Evolutionary conservation across 2,329 filamentous ascomycete species (phyloP).

Genomic region (Botrytis galanthina): DNA sequence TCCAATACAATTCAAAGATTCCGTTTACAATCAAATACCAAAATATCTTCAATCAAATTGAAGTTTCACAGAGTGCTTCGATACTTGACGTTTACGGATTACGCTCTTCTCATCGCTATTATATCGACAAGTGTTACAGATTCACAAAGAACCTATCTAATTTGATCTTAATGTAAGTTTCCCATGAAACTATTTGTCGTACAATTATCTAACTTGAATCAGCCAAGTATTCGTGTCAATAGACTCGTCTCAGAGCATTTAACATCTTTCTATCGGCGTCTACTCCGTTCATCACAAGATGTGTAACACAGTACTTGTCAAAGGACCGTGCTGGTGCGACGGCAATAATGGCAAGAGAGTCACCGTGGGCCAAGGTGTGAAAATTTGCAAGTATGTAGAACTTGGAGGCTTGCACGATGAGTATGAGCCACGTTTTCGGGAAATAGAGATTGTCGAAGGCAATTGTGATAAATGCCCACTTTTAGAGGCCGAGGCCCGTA

Average conservation of each 20-base stretch:
- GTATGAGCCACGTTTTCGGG: rapidly evolving
- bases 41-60: not conserved
- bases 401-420: not conserved
- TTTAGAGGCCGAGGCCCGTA: not conserved
- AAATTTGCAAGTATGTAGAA: not conserved
- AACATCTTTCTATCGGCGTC: not conserved
- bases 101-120: not conserved
- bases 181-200: not conserved
- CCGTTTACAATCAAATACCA: not conserved
- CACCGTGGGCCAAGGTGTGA: rapidly evolving
- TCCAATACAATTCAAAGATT: not conserved
- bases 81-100: not conserved
- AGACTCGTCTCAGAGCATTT: not conserved
- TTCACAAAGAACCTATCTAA: not conserved
- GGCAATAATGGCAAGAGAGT: not conserved
- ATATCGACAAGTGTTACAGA: not conserved
- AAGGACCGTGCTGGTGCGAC: not conserved
- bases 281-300: not conserved
- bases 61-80: not conserved
- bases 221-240: not conserved
- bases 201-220: not conserved
- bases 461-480: not conserved
- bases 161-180: not conserved
- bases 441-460: rapidly evolving
- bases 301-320: not conserved